These are phyloP conservation scores for Colletotrichum tamarilloi DNA, from an alignment of 2,329 filamentous ascomycete species.

Conservation along the genomic window DNA sequence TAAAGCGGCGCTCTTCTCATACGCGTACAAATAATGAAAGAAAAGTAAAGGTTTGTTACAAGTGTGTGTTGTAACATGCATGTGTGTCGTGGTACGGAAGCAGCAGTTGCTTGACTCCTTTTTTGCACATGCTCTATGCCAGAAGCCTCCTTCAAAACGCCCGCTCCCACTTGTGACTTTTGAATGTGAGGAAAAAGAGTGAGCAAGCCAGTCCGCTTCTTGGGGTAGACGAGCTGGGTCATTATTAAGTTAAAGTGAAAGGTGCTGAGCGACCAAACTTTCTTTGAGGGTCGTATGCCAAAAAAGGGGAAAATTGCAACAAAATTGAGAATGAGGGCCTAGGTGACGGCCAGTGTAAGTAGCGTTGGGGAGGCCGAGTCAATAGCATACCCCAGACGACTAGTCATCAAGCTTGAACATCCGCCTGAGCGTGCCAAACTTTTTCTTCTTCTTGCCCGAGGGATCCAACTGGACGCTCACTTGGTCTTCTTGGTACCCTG, in stretches of 20 bases:
- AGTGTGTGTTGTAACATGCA: neutral
- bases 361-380: neutral
- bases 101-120: neutral
- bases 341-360: no score
- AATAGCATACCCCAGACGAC: slow-evolving; percentile 27
- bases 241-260: neutral
- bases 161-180: neutral
- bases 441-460: slow-evolving; percentile 66
- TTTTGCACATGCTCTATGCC: neutral
- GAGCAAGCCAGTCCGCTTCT: neutral
- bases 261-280: neutral
- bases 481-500: neutral
- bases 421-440: slow-evolving; percentile 73
- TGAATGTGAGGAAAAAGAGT: neutral
- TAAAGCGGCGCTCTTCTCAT: neutral
- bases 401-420: slow-evolving; percentile 69
- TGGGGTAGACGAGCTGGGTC: neutral
- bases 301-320: neutral
- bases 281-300: neutral
- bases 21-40: neutral
- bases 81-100: neutral
- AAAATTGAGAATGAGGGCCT: neutral
- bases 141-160: slow-evolving; percentile 9
- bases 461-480: slow-evolving; percentile 35
- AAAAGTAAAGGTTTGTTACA: neutral